Evolutionary conservation across 176 grass and related monocot species (phyloP), one percentile per base, ranked within the genome.

Genomic region (Dendrocalamus sinicus): DNA sequence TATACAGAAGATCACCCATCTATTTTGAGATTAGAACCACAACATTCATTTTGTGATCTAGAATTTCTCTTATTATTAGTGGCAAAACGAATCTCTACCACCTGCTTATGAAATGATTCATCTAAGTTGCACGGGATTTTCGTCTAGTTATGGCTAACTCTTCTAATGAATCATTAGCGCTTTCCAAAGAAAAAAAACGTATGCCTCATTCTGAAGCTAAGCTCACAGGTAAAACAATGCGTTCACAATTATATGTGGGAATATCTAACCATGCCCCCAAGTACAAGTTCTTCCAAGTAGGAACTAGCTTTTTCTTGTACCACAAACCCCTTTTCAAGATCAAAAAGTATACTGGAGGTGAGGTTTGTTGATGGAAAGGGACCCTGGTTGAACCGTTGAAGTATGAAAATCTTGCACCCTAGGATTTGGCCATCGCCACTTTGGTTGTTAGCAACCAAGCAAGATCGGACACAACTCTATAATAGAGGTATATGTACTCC

Each of bases 381-480:
- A 37, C n/a, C 61, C 50, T 22, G 22, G 43, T 40, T 83, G 20
- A 83, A 88, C 28, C 43, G 20, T 54, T 30, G 64, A 83, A 44
- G 64, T 71, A 62, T 78, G 80, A 72, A 88, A 80, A 78, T 72
- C 53, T 77, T 77, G 40, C 43, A 7, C 86, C 73, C 22, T 82
- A 51, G 63, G 80, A 72, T 88, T 72, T 78, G 73, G 57, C 73
- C 53, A 43, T 51, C 72, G 71, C 73, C 30, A 64, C 44, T 70
- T 88, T 83, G 73, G 73, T 83, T 72, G 80, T 88, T 83, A 83
- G 86, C 37, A 62, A 81, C 54, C 72, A 88, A 78, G 73, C 28
- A 83, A 35, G 20, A 64, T 64, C 16, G 2, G 54, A 47, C 8
- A 79, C 76, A 79, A 30, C n/a, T 63, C n/a, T 41, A 77, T 83